phyloP scores from a whole-genome alignment of 371 early-diverging fungal species.

The Capniomyces stellatus region DNA sequence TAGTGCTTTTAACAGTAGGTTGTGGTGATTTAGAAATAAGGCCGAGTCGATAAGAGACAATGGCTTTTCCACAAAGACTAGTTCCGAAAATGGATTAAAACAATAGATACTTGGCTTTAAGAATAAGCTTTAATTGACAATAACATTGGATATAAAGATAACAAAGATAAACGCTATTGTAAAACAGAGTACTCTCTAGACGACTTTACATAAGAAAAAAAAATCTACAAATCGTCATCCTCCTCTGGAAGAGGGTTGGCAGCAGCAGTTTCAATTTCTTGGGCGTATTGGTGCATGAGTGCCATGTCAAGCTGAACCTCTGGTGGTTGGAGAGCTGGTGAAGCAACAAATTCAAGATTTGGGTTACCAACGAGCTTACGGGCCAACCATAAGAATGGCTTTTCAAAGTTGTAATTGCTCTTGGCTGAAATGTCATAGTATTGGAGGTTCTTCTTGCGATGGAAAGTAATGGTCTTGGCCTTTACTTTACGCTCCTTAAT shows the following conservation, averaged over 20 bases:
- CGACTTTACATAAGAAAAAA: not conserved
- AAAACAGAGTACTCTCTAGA: no score
- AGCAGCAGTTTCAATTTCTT: slow-evolving; percentile 59
- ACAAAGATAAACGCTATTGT: no score
- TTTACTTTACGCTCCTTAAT: slow-evolving; percentile 99
- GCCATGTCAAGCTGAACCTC: slow-evolving; percentile 73
- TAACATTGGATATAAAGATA: no score
- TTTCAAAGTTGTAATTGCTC: slow-evolving; percentile 99
- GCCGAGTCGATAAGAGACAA: no score
- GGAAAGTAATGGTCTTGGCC: slow-evolving; percentile 99
- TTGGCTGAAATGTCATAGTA: slow-evolving; percentile 99
- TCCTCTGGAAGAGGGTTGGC: slow-evolving; percentile 77
- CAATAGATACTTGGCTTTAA: no score
- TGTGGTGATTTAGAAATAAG: no score
- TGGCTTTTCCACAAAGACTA: no score
- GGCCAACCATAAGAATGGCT: slow-evolving; percentile 99
- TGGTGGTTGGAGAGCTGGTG: slow-evolving; percentile 94
- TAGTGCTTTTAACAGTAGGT: no score
- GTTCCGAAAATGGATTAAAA: no score
- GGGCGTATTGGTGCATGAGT: slow-evolving; percentile 58
- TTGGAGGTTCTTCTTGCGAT: slow-evolving; percentile 98
- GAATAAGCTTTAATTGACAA: no score
- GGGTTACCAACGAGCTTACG: slow-evolving; percentile 92
- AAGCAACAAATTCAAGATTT: slow-evolving; percentile 93
- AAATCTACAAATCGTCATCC: slow-evolving; percentile 35